phyloP scores from a whole-genome alignment of 305 asterid species.

The Plantago lanceolata region DNA sequence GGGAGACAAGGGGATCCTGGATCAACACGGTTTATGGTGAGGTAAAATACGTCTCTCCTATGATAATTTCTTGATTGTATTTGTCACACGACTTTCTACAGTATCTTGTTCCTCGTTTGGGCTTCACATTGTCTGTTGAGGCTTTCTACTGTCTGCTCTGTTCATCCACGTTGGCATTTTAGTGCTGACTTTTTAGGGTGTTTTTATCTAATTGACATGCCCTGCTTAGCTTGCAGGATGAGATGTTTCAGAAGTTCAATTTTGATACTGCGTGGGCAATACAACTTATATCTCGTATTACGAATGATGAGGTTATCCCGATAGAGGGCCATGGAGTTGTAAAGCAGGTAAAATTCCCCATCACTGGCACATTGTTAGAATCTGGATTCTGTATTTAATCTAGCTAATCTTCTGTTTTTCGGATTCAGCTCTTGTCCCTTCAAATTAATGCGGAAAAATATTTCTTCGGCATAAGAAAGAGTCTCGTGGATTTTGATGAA shows the following conservation, averaged over 20 bases:
- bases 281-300: constrained; percentile 78
- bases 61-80: constrained; percentile 5
- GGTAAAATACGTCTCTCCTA: constrained; percentile 45
- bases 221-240: constrained; percentile 87
- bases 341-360: constrained; percentile 54
- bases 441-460: constrained; percentile 92
- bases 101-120: not conserved
- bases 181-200: not conserved
- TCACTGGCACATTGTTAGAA: not conserved
- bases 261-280: constrained; percentile 98
- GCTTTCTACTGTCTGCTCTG: constrained; percentile 4
- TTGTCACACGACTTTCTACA: not conserved
- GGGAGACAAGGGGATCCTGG: constrained; percentile 99
- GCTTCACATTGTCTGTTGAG: not conserved
- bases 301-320: constrained; percentile 84
- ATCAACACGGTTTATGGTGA: constrained; percentile 96
- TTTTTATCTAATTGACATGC: constrained; percentile 20
- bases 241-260: constrained; percentile 95
- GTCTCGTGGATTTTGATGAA: constrained; percentile 96
- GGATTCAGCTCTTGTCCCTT: constrained; percentile 72
- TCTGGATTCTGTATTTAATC: constrained; percentile 1
- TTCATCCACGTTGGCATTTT: not conserved
- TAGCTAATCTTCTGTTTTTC: constrained; percentile 25
- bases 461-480: constrained; percentile 87
- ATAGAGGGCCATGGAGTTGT: constrained; percentile 83